Evolutionary conservation across 305 asterid species (phyloP).

Genomic region (Fraxinus greggii): DNA sequence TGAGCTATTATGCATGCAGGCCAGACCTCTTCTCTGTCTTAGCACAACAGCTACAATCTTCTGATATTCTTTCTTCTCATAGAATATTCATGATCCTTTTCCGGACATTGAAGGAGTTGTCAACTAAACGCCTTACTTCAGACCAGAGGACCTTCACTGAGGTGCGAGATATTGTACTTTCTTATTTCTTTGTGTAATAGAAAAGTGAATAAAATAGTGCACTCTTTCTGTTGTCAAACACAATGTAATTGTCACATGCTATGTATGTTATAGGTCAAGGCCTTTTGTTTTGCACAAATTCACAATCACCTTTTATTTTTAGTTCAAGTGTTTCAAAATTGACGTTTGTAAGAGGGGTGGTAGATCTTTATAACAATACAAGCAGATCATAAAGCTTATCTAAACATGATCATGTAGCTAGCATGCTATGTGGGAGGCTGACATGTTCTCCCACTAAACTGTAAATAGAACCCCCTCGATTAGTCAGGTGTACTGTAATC

Average conservation of each 20-base stretch:
- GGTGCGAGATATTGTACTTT: constrained; percentile 38
- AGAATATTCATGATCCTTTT: constrained; percentile 88
- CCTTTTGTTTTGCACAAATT: neutral
- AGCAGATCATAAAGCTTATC: neutral
- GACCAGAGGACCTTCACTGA: constrained; percentile 83
- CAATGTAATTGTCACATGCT: neutral
- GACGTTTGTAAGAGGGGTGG: neutral
- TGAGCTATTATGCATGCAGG: constrained; percentile 56
- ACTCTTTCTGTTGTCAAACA: neutral
- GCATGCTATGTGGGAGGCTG: neutral
- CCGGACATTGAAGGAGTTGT: constrained; percentile 88
- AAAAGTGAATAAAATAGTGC: neutral
- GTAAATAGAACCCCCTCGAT: neutral
- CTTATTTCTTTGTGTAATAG: constrained; percentile 7
- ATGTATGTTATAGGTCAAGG: neutral
- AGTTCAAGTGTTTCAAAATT: neutral
- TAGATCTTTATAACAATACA: neutral
- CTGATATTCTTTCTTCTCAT: constrained; percentile 84
- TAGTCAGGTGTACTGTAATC: neutral
- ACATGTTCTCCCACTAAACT: neutral
- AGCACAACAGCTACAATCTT: constrained; percentile 85
- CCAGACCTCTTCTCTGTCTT: constrained; percentile 82
- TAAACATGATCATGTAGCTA: neutral
- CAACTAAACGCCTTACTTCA: constrained; percentile 78
- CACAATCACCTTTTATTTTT: neutral